Evolutionary conservation across 371 early-diverging fungal species (phyloP), one percentile per base, ranked within the genome.

Genomic region (Apophysomyces ossiformis): DNA sequence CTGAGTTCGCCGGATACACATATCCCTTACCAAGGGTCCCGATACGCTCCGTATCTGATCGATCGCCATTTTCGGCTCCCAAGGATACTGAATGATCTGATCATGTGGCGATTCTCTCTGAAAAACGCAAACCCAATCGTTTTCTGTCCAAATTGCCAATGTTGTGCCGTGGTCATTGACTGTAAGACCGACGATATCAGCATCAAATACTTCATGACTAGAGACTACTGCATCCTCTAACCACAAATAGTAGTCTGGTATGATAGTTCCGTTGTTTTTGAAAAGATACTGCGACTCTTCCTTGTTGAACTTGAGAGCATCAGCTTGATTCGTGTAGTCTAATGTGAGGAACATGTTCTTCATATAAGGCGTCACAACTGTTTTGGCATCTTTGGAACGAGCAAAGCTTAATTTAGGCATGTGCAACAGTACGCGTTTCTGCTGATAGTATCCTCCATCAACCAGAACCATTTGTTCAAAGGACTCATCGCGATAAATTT

Each of bases 61-160:
- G 21, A 50, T 21, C 4, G 54, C 54, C 54, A 50, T 50, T 16
- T 9, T 50, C 16, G 54, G 54, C 8, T 21, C 21, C 54, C 54
- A 50, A 9, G 4, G 16, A 21, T 21, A 11, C 21, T 5, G 21
- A 9, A 9, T 21, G 8, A 26, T 50, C 21, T 21, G 16, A 21
- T 26, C 35, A 45, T 44, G 36, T 26, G 16, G 36, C 7, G 37
- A 44, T 68, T 65, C 67, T 41, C 46, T 67, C 50, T 67, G 65
- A 63, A 75, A 78, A 26, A 76, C 67, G 26, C 75, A 78, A 4
- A 73, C 11, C 5, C 67, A 57, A 38, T 59, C 65, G 36, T 74
- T 36, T 37, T 81, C 78, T 11, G 81, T 77, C 83, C 83, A 82
- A 6, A 78, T 26, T 0, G 78, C 79, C 57, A 79, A 46, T 1